Evolutionary conservation across 768 basidiomycete genomes (phyloP).

Genomic region (Lanmaoa pseudosensibilis): DNA sequence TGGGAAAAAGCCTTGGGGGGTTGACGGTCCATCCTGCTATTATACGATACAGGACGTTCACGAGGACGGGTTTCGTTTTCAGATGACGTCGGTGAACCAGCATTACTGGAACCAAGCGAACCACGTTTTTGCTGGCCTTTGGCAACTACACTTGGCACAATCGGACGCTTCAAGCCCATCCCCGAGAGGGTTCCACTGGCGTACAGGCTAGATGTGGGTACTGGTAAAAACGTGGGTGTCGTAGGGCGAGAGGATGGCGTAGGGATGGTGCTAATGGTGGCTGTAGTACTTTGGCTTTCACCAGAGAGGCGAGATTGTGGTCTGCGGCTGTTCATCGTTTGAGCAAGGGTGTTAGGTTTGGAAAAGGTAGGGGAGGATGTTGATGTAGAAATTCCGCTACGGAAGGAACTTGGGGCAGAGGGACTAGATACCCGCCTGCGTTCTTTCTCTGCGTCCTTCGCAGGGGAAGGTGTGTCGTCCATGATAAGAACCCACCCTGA

Average conservation of each 20-base stretch:
- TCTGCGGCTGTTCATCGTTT: conserved; percentile 52
- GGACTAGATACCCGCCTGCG: conserved; percentile 65
- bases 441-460: conserved; percentile 55
- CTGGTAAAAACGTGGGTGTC: conserved; percentile 76
- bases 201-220: conserved; percentile 56
- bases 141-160: conserved; percentile 44
- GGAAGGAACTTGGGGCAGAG: conserved; percentile 52
- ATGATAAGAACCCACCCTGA: conserved; percentile 88
- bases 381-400: conserved; percentile 46
- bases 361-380: conserved; percentile 46
- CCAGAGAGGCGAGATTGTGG: conserved; percentile 76
- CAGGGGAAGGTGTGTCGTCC: conserved; percentile 80
- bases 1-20: conserved; percentile 41
- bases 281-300: conserved; percentile 53
- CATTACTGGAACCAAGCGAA: conserved; percentile 53
- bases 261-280: conserved; percentile 60
- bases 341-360: conserved; percentile 42
- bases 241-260: conserved; percentile 69
- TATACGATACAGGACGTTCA: conserved; percentile 31
- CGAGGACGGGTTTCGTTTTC: conserved; percentile 27
- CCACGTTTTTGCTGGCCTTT: conserved; percentile 54
- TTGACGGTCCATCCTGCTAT: conserved; percentile 21
- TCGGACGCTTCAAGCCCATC: conserved; percentile 59
- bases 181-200: conserved; percentile 36
- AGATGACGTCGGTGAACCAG: conserved; percentile 31